Evolutionary conservation across 495 filamentous ascomycete species (phyloP), one percentile per base, ranked within the genome.

Genomic region (Corynascus novoguineensis): DNA sequence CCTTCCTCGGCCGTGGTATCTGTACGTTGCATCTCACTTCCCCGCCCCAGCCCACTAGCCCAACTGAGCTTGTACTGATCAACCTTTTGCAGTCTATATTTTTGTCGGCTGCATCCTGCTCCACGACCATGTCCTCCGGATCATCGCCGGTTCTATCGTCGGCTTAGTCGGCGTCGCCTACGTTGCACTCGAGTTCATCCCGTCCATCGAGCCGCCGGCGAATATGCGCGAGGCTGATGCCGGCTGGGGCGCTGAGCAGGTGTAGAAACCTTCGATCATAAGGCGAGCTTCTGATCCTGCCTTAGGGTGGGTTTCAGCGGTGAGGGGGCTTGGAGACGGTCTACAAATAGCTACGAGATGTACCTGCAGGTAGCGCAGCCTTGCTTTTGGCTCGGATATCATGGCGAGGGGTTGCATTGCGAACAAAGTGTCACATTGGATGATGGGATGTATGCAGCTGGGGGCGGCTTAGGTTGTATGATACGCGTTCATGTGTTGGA

Each of bases 181-280:
- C 73, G 75, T 83, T 48, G 88, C 81, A 19, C 82, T 97, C 61
- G 92, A 97, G 75, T 99, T 90, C 73, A 85, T 97, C 55, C 93
- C 95, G 0, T 91, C 85, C 37, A 96, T 99, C 68, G 93, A 99
- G 78, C 92, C 95, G 21, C 95, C 95, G 19, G 86, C 90, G 64
- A 99, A 96, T 76, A 99, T 99, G 95, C 84, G 93, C 71, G 91
- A 95, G 72, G 77, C 75, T 55, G 90, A 93, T 73, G 86, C 82
- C 55, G 85, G 90, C 62, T 96, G 91, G 91, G 91, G 91, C 57
- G 88, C 89, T 47, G 91, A 96, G 78, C 74, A 93, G 77, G 86
- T 95, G 50, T 95, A 86, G 63, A n/a, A 11, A 14, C 3, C 27
- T 4, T 14, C 22, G 3, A n/a, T 11, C n/a, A 52, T 15, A 29